Evolutionary conservation across 2,329 filamentous ascomycete species (phyloP), one percentile per base, ranked within the genome.

Genomic region (Plectosphaerella cucumerina): DNA sequence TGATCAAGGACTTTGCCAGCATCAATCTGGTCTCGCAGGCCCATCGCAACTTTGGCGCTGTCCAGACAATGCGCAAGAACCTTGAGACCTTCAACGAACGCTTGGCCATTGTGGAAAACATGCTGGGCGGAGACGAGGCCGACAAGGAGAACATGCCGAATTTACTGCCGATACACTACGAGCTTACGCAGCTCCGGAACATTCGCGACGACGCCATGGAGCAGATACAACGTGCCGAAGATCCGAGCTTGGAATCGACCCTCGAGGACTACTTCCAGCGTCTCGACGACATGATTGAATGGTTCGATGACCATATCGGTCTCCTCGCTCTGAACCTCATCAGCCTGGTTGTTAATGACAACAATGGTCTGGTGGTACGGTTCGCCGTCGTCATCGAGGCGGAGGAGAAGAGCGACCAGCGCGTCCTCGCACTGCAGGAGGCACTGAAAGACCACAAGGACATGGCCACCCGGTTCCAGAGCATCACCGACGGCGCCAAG

Each of bases 191-290:
- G 69, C 75, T 99, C 67, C 81, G 94, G 55, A 96, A 99, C 68
- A 96, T 99, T 57, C 84, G 92, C 52, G 94, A 97, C 72, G 89
- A 96, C 69, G 93, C 94, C 31, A 92, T 97, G 82, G 91, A 96
- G 64, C 94, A 99, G 78, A 96, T 97, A 64, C 85, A 87, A 65
- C 80, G 86, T 57, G 84, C 87, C 12, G 80, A 86, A 56, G 89
- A 94, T 62, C 68, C 75, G 9, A 86, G 88, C 58, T 77, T 94
- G 53, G 87, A 93, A 66, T 82, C 82, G 47, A 97, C 93, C 2
- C 72, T 99, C 47, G 85, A 91, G 62, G 91, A 97, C 66, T 93
- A 95, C 70, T 99, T 99, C 68, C 78, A 86, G 51, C 81, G 87
- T 18, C 72, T 99, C 50, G 92, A 97, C 70, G 86, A 89, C 50